These are phyloP conservation scores for Pichia terricola DNA, from an alignment of 1,139 yeast genomes.

Conservation along the genomic window DNA sequence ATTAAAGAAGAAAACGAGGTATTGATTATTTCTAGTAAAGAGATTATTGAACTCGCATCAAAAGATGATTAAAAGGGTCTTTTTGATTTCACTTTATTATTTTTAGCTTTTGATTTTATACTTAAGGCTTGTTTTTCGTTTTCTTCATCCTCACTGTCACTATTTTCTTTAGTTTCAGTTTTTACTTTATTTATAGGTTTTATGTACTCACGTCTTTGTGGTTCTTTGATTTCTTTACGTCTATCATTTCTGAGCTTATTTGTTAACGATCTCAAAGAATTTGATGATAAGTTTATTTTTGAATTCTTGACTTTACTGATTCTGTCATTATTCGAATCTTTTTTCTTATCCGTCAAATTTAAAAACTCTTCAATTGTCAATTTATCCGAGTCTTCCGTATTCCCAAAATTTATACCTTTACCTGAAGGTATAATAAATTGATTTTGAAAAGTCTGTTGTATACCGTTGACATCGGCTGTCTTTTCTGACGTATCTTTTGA, in stretches of 20 bases:
- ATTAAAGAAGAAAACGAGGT: constrained; percentile 19
- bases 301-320: constrained; percentile 9
- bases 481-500: neutral
- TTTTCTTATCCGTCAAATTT: constrained; percentile 1
- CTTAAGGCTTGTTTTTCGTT: neutral
- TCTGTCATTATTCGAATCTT: constrained; percentile 8
- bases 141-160: neutral
- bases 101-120: neutral
- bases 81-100: neutral
- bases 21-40: constrained; percentile 14
- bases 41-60: constrained; percentile 14
- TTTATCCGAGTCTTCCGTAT: constrained; percentile 5
- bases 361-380: constrained; percentile 10
- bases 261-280: constrained; percentile 36
- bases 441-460: constrained; percentile 11
- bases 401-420: constrained; percentile 26
- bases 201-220: neutral
- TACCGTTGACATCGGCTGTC: neutral
- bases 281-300: constrained; percentile 7
- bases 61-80: neutral
- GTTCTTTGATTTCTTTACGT: constrained; percentile 9
- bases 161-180: neutral
- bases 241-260: constrained; percentile 34
- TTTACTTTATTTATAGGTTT: constrained; percentile 3
- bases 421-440: constrained; percentile 42